Evolutionary conservation across 768 basidiomycete species (phyloP), one percentile per base, ranked within the genome.

Genomic region (Suillus variegatus): DNA sequence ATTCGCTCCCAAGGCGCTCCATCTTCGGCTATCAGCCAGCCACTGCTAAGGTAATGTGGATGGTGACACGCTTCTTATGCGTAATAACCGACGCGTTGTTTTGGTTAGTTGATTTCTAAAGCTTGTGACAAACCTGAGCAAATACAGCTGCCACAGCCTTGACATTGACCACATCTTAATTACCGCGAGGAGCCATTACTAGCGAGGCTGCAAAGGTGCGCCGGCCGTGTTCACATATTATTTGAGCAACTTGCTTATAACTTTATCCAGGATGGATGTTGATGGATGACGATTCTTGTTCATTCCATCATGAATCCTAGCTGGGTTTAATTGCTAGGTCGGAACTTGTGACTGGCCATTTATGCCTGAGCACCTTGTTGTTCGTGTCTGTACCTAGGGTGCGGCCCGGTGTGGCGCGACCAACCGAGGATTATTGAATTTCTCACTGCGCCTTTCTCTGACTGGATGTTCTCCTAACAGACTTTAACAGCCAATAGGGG

Each of bases 21-120:
- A 76, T 78, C 52, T 32, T 36, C 32, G 54, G 41, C n/a, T 60
- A 64, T 52, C 4, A 51, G 38, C 38, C 49, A 60, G 54, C 32
- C 28, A 61, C 52, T 63, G 62, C 62, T 63, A 28, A 57, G 38
- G 18, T 54, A 54, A 47, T 64, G 41, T 32, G 10, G 49, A 58
- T 35, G 20, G 47, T 22, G 60, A 54, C 20, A 52, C 38, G 20
- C 44, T 64, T 43, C 25, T 28, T 36, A 20, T 14, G 46, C 64
- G 25, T 38, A 38, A 8, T 69, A 63, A 6, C 46, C 66, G 67
- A 57, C 68, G 69, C 69, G 74, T 77, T 75, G 68, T 75, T 75
- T 73, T 72, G 49, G 41, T 65, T 18, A 76, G 66, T 75, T 77
- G 58, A 28, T 69, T 74, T 71, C 36, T 16, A 63, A 75, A 46